Evolutionary conservation across 768 basidiomycete species (phyloP), one percentile per base, ranked within the genome.

Genomic region (Suillus subluteus): DNA sequence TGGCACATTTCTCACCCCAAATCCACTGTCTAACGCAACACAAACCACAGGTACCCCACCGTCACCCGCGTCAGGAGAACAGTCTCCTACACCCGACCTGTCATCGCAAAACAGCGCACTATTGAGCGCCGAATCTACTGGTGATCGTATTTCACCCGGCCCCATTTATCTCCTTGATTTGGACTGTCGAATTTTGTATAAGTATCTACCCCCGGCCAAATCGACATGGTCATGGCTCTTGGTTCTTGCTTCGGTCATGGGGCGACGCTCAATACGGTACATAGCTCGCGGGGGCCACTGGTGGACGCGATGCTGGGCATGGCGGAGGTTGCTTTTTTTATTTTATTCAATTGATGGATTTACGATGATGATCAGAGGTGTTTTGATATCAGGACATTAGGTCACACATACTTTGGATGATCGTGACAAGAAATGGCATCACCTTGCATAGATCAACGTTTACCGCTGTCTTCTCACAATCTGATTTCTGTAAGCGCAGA

Each of bases 61-160:
- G 88, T 95, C 61, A 91, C 91, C 66, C 90, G 91, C 69, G 87
- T 95, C 65, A 86, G 84, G 72, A 90, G 93, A 68, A 90, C 89
- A 56, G 84, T 92, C 67, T 87, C 86, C 68, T 88, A 88, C 79
- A 72, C 81, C 59, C 84, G 82, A 64, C 85, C 85, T 16, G 73
- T 76, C 72, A 65, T 81, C 65, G 82, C 73, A 63, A 81, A 83
- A 73, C 80, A 82, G 56, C 82, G 87, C 67, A 91, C 89, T 68
- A 74, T 93, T 73, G 91, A 93, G 78, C 89, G 92, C 65, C 82
- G 84, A 67, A 85, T 94, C 73, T 90, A 90, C 79, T 94, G 89
- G 89, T 94, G 81, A 84, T 69, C 61, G 41, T 37, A 43, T 41
- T 41, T 56, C 58, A 55, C 58, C 58, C 52, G 48, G n/a, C 32